These are phyloP conservation scores for Komagataella pseudopastoris DNA, from an alignment of 805 yeast species.

Conservation along the genomic window DNA sequence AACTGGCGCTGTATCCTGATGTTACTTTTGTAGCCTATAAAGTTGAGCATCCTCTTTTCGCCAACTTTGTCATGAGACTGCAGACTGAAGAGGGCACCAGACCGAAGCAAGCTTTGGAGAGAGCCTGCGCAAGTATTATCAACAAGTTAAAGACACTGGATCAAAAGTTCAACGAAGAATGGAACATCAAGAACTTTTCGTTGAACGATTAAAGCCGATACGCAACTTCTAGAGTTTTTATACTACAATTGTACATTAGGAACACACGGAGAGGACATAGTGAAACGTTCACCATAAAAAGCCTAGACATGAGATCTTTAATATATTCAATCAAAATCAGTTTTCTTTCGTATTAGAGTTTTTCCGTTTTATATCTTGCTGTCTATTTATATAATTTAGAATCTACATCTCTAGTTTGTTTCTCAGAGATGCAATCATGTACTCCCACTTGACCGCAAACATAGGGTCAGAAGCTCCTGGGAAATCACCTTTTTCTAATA, in stretches of 20 bases:
- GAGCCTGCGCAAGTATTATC: slow-evolving; percentile 78
- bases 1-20: slow-evolving; percentile 69
- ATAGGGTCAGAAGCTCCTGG: slow-evolving; percentile 27
- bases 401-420: slow-evolving; percentile 10
- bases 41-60: slow-evolving; percentile 95
- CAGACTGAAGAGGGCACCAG: slow-evolving; percentile 94
- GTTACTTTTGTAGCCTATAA: slow-evolving; percentile 97
- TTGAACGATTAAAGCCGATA: not conserved
- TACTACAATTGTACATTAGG: not conserved
- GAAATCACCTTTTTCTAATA: slow-evolving; percentile 28
- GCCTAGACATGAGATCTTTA: not conserved
- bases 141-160: slow-evolving; percentile 63
- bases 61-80: slow-evolving; percentile 84
- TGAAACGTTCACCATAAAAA: slow-evolving; percentile 9
- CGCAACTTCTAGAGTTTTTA: not conserved
- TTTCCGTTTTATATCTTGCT: not conserved
- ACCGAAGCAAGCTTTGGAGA: slow-evolving; percentile 80
- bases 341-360: not conserved
- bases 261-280: not conserved
- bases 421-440: slow-evolving; percentile 34
- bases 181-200: slow-evolving; percentile 68
- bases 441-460: slow-evolving; percentile 33
- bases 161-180: slow-evolving; percentile 77
- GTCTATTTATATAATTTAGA: not conserved
- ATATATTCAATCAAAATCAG: not conserved